Base-by-base conservation (phyloP, 129 eudicot genomes). In the Saussurea involucrata region DNA sequence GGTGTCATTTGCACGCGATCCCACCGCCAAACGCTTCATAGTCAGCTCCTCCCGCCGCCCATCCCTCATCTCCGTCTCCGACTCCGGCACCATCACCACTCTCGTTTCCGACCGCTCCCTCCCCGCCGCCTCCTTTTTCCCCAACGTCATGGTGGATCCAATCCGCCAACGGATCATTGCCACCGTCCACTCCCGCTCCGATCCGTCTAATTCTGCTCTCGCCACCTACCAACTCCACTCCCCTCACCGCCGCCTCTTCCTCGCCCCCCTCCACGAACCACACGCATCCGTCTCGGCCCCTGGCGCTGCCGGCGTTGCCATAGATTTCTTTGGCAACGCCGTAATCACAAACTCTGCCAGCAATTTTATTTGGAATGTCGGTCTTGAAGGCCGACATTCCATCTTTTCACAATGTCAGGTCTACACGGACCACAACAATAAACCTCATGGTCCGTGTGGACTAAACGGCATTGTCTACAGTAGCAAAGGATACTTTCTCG, bases 401-500 rank as follows among this genome's bases (percentile, higher is more conserved):
- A 15, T 44, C 63, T 71, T 71, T 18, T 71, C 75, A 15, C 15
- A 63, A 71, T 71, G 63, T 8, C n/a, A 20, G 34, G 37, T 44
- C 36, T 71, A 71, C 63, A 60, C 12, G 28, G 75, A 46, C 63
- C 63, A 24, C 37, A n/a, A 71, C 20, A 42, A n/a, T n/a, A n/a
- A 42, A 71, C 24, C 37, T 70, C 22, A 24, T 46, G 36, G 22
- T 11, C 33, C 74, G 0, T 40, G 74, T 0, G 34, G 74, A 7
- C 61, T 69, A 13, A 69, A 40, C 11, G 74, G 74, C 6, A 69
- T 69, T 8, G 31, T 69, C 25, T 69, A 69, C 22, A 6, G 37
- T n/a, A 40, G 60, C 12, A 40, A 70, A 2, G 61, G 89, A 1
- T 83, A 87, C 58, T 78, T 91, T 27, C 64, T 87, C 15, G 95